Conservation (phyloP, 2,329 filamentous ascomycete genomes). For the Neonectria magnoliae region DNA sequence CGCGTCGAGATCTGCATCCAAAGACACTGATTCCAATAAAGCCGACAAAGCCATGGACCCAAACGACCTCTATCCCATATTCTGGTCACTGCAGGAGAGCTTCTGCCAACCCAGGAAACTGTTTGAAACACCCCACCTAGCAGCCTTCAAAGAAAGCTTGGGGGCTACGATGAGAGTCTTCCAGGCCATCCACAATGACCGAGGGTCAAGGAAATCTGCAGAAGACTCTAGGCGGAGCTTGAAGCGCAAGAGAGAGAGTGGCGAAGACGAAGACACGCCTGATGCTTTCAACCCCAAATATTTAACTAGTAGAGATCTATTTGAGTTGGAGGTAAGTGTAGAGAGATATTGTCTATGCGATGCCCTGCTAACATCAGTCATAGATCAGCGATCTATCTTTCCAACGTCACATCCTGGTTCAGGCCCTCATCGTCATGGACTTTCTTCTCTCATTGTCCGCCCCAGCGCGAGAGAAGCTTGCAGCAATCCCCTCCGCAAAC, state of each 20-base stretch:
- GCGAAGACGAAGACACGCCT: constrained; percentile 60
- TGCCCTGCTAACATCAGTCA: background rate
- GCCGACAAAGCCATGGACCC: constrained; percentile 68
- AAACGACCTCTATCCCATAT: constrained; percentile 84
- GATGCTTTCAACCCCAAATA: constrained; percentile 92
- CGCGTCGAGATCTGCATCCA: constrained; percentile 46
- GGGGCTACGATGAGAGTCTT: constrained; percentile 71
- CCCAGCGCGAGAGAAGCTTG: constrained; percentile 81
- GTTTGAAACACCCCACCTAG: constrained; percentile 77
- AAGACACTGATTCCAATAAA: constrained; percentile 56
- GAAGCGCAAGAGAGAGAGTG: constrained; percentile 75
- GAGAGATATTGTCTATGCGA: too few species aligned
- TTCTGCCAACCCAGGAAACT: constrained; percentile 91
- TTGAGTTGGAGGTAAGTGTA: constrained; percentile 82
- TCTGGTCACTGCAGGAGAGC: constrained; percentile 91
- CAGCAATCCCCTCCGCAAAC: constrained; percentile 74
- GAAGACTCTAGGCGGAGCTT: constrained; percentile 72
- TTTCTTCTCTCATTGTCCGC: constrained; percentile 92
- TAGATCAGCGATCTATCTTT: constrained; percentile 92
- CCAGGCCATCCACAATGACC: constrained; percentile 60
- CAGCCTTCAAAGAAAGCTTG: constrained; percentile 82
- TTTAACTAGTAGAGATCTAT: constrained; percentile 94
- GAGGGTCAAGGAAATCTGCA: constrained; percentile 60
- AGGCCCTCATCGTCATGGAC: constrained; percentile 92
- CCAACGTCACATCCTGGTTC: constrained; percentile 91